phyloP scores from a whole-genome alignment of 768 basidiomycete species.

The Ramaria sp. region DNA sequence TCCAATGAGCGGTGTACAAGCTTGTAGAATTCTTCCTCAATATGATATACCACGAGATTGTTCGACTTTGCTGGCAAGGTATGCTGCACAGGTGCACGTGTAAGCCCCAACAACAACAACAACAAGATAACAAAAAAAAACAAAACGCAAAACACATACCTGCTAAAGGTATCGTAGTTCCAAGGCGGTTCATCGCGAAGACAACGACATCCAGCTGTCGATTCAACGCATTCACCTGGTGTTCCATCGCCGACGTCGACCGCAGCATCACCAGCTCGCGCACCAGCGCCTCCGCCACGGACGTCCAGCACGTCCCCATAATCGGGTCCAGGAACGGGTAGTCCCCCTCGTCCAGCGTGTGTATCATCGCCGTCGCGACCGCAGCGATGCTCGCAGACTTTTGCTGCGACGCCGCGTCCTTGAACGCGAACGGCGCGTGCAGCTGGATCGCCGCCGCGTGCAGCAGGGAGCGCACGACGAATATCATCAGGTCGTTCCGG shows the following conservation, averaged over 20 bases:
- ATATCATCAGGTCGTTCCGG: conserved; percentile 15
- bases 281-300: conserved; percentile 28
- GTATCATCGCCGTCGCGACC: conserved; percentile 32
- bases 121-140: not conserved
- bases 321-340: conserved; percentile 45
- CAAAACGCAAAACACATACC: conserved; percentile 12
- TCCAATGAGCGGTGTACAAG: no score
- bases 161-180: conserved; percentile 26
- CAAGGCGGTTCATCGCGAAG: conserved; percentile 24
- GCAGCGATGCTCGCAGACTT: conserved; percentile 34
- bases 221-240: conserved; percentile 15
- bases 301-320: conserved; percentile 33
- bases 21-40: not conserved
- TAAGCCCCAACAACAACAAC: not conserved
- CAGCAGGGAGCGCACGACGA: conserved; percentile 38
- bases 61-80: conserved; percentile 10
- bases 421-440: conserved; percentile 29
- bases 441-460: conserved; percentile 42
- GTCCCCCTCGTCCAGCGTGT: conserved; percentile 36
- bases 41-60: conserved; percentile 13
- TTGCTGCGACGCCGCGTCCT: conserved; percentile 18
- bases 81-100: not conserved
- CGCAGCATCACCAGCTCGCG: conserved; percentile 19
- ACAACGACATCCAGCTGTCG: conserved; percentile 25
- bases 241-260: conserved; percentile 12